Conservation (phyloP, 495 filamentous ascomycete genomes). For the Opeltia flavorubescens region DNA sequence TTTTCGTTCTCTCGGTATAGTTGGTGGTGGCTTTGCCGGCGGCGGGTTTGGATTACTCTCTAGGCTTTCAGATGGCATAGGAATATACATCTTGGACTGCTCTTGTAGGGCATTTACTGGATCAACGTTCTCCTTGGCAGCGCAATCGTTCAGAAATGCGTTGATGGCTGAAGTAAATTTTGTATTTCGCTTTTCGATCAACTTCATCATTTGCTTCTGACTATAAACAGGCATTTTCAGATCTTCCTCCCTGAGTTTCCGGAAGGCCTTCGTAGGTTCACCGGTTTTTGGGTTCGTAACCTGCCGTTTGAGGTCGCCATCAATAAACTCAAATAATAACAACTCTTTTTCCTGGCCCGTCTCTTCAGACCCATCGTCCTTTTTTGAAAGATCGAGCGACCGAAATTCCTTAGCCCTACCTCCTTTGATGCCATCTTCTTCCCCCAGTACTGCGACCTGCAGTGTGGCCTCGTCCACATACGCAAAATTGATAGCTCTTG, state of each 20-base stretch:
- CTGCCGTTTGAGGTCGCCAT: slow-evolving; percentile 78
- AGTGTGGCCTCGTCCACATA: slow-evolving; percentile 76
- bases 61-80: slow-evolving; percentile 34
- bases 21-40: slow-evolving; percentile 32
- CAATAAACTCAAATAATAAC: slow-evolving; percentile 81
- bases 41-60: slow-evolving; percentile 30
- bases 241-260: slow-evolving; percentile 57
- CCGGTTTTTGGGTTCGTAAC: slow-evolving; percentile 55
- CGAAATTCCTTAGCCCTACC: slow-evolving; percentile 25
- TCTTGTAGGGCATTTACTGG: slow-evolving; percentile 48
- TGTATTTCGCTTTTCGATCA: slow-evolving; percentile 83
- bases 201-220: slow-evolving; percentile 75
- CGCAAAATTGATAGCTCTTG: slow-evolving; percentile 62
- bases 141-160: slow-evolving; percentile 60
- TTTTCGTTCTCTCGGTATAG: slow-evolving; percentile 73
- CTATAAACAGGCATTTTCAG: slow-evolving; percentile 89
- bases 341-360: slow-evolving; percentile 41
- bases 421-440: slow-evolving; percentile 38
- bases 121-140: slow-evolving; percentile 43
- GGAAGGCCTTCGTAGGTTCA: slow-evolving; percentile 48
- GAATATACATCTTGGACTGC: slow-evolving; percentile 32
- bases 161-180: slow-evolving; percentile 75
- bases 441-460: slow-evolving; percentile 61
- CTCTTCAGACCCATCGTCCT: slow-evolving; percentile 23
- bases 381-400: slow-evolving; percentile 7